phyloP scores from a whole-genome alignment of 768 basidiomycete species.

The Phaeotremella fagi region DNA sequence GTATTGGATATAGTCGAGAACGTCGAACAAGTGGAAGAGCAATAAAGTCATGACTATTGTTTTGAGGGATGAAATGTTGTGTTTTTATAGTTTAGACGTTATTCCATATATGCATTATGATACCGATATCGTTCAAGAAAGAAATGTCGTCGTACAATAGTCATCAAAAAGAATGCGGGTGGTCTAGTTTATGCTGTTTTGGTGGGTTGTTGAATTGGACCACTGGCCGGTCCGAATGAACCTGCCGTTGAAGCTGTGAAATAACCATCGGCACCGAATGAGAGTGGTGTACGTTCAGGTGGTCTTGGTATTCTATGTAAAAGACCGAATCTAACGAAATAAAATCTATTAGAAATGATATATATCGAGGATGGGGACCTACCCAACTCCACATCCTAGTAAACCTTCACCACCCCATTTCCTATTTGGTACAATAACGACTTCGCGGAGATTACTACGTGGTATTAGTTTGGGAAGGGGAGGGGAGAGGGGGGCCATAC shows the following conservation, averaged over 20 bases:
- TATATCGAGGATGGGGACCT: constrained; percentile 40
- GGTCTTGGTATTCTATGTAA: constrained; percentile 88
- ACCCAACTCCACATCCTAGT: constrained; percentile 94
- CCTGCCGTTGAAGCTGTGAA: not conserved
- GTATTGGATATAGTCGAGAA: constrained; percentile 67
- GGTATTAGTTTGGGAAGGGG: no score
- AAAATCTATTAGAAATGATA: no score
- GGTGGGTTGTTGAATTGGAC: no score
- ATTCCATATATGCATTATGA: no score
- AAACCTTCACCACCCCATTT: constrained; percentile 97
- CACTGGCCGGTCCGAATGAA: no score
- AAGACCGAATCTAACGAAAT: constrained; percentile 67
- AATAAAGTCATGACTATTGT: not conserved
- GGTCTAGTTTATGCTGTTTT: no score
- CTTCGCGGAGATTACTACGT: constrained; percentile 86
- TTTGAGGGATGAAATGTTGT: no score
- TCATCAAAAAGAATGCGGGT: no score
- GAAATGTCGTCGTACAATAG: constrained; percentile 1
- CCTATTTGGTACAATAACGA: constrained; percentile 88
- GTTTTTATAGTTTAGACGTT: no score
- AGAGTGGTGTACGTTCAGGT: constrained; percentile 20
- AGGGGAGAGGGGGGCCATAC: constrained; percentile 61
- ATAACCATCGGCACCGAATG: not conserved
- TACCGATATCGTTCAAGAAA: no score
- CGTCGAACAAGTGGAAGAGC: constrained; percentile 46